These are phyloP conservation scores for Inosperma sp. DNA, from an alignment of 768 basidiomycete species.

Conservation along the genomic window DNA sequence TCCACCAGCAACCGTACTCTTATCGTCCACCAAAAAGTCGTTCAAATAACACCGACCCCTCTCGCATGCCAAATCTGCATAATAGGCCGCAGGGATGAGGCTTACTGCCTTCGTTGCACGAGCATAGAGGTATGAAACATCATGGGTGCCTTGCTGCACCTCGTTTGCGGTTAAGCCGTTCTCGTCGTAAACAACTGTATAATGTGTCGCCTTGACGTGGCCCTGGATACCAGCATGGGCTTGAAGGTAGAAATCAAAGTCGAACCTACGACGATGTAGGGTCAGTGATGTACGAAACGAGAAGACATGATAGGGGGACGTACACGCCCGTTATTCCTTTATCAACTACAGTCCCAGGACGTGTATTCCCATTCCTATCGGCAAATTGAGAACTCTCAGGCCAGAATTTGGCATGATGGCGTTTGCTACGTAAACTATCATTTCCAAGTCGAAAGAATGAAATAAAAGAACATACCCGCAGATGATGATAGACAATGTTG, in stretches of 20 bases:
- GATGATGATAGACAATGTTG: slow-evolving; percentile 64
- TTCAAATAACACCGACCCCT: slow-evolving; percentile 72
- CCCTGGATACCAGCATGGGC: slow-evolving; percentile 74
- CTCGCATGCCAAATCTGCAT: slow-evolving; percentile 80
- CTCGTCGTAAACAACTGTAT: slow-evolving; percentile 78
- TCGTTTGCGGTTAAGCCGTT: slow-evolving; percentile 62
- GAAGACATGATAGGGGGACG: slow-evolving; percentile 19
- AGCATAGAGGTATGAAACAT: slow-evolving; percentile 68
- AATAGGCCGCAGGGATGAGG: slow-evolving; percentile 73
- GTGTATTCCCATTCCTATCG: slow-evolving; percentile 68
- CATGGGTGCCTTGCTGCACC: slow-evolving; percentile 68
- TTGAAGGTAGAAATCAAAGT: slow-evolving; percentile 65
- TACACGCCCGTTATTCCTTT: slow-evolving; percentile 69
- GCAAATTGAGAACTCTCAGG: slow-evolving; percentile 45
- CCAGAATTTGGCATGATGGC: slow-evolving; percentile 62
- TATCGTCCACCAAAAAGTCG: slow-evolving; percentile 57
- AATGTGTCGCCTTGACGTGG: slow-evolving; percentile 67
- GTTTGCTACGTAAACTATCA: not conserved
- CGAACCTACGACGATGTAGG: slow-evolving; percentile 41
- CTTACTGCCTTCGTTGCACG: slow-evolving; percentile 82
- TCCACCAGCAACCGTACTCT: slow-evolving; percentile 29
- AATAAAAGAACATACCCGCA: slow-evolving; percentile 46
- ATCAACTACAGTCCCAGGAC: slow-evolving; percentile 76
- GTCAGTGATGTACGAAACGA: not conserved
- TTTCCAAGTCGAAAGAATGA: not conserved